Evolutionary conservation across 2,329 filamentous ascomycete species (phyloP).

Genomic region (Alternaria ethzedia): DNA sequence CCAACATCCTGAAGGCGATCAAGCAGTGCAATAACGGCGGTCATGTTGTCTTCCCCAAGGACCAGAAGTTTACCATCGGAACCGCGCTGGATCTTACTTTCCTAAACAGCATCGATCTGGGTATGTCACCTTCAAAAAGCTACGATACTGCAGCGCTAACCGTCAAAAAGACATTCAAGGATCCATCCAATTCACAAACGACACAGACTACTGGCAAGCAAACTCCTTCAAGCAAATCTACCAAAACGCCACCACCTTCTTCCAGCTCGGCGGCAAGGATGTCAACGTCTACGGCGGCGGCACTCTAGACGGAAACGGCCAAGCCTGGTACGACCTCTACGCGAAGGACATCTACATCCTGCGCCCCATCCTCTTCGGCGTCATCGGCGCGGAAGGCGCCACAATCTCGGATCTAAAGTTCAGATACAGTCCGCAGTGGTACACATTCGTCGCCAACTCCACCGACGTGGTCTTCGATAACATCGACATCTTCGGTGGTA

Average conservation of each 20-base stretch:
- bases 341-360: constrained; percentile 63
- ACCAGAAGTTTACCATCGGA: constrained; percentile 65
- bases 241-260: constrained; percentile 72
- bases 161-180: constrained; percentile 60
- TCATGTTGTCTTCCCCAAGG: constrained; percentile 63
- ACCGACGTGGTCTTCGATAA: constrained; percentile 68
- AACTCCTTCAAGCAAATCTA: constrained; percentile 69
- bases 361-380: constrained; percentile 64
- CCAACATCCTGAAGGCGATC: constrained; percentile 61
- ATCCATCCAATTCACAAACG: constrained; percentile 67
- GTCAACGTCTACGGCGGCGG: constrained; percentile 73
- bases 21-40: constrained; percentile 68
- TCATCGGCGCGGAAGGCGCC: constrained; percentile 63
- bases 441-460: constrained; percentile 70
- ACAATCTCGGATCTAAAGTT: constrained; percentile 66
- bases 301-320: constrained; percentile 68
- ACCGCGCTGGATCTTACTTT: constrained; percentile 71
- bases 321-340: constrained; percentile 70
- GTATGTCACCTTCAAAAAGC: constrained; percentile 35
- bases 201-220: constrained; percentile 72
- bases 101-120: constrained; percentile 67
- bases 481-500: constrained; percentile 65
- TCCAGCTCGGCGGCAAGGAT: constrained; percentile 68
- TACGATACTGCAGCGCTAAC: constrained; percentile 1
- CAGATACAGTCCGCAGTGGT: constrained; percentile 67